Evolutionary conservation across 1,284 basidiomycete genomes (phyloP).

Genomic region (Cryptococcus wingfieldii): DNA sequence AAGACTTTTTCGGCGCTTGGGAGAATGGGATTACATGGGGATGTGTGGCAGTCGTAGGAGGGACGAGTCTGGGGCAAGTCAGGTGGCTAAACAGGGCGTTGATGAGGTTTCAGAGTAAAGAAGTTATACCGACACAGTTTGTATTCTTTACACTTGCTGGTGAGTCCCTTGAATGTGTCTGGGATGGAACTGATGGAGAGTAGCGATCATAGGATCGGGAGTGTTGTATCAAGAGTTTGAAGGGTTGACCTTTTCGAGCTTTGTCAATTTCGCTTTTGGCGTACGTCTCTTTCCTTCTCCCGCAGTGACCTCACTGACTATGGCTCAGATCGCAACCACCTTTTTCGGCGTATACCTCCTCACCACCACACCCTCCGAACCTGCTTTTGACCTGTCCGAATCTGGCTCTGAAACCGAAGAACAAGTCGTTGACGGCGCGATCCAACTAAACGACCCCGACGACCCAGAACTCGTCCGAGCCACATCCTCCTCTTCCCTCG

Average conservation of each 20-base stretch:
- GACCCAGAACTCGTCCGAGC: neutral
- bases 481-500: conserved; percentile 14
- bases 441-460: neutral
- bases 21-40: conserved; percentile 74
- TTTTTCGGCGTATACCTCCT: conserved; percentile 63
- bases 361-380: conserved; percentile 34
- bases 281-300: conserved; percentile 21
- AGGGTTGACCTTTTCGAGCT: conserved; percentile 69
- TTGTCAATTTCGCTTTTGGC: conserved; percentile 55
- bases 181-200: conserved; percentile 27
- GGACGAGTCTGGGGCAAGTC: conserved; percentile 84
- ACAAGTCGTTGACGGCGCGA: no score
- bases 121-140: conserved; percentile 91
- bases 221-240: conserved; percentile 92
- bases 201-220: conserved; percentile 85
- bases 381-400: neutral
- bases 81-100: conserved; percentile 83
- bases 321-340: conserved; percentile 51
- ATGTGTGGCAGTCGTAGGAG: conserved; percentile 62
- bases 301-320: neutral
- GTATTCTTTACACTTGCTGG: conserved; percentile 60
- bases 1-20: conserved; percentile 69
- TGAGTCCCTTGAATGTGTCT: conserved; percentile 13
- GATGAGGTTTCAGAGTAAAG: conserved; percentile 84
- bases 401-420: neutral